Evolutionary conservation across 2,329 filamentous ascomycete species (phyloP).

Genomic region (Grosmannia clavigera): DNA sequence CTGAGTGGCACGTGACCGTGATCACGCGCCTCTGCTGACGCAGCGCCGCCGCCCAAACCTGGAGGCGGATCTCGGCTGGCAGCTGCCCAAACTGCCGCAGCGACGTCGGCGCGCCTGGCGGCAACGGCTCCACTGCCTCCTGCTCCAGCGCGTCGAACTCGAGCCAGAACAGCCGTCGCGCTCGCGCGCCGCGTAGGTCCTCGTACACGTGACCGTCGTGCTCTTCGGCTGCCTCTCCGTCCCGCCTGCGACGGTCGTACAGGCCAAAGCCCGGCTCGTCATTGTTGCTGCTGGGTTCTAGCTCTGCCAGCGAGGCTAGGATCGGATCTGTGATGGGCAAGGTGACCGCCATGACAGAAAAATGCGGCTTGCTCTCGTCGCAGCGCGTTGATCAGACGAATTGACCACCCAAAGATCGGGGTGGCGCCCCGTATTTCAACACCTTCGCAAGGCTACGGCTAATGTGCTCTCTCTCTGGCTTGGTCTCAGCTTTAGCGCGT

Average conservation of each 20-base stretch:
- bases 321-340: neutral
- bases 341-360: neutral
- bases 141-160: conserved; percentile 25
- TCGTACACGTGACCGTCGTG: neutral
- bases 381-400: too few species aligned
- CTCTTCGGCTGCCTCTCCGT: too few species aligned
- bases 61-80: conserved; percentile 34
- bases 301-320: neutral
- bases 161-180: conserved; percentile 25
- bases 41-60: conserved; percentile 30
- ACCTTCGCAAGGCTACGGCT: too few species aligned
- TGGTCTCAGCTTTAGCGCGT: too few species aligned
- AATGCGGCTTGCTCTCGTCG: too few species aligned
- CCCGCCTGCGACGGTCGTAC: neutral
- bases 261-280: neutral
- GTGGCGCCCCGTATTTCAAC: too few species aligned
- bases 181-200: neutral
- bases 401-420: too few species aligned
- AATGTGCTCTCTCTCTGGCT: too few species aligned
- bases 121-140: neutral
- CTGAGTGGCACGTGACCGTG: conserved; percentile 24
- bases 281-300: neutral
- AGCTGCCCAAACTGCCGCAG: conserved; percentile 26
- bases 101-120: conserved; percentile 5
- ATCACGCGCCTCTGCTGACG: conserved; percentile 30